Percentiles rank a stretch among this genome's conserved stretches.
Conservation (phyloP, 768 basidiomycete genomes). For the Epithele typhae region DNA sequence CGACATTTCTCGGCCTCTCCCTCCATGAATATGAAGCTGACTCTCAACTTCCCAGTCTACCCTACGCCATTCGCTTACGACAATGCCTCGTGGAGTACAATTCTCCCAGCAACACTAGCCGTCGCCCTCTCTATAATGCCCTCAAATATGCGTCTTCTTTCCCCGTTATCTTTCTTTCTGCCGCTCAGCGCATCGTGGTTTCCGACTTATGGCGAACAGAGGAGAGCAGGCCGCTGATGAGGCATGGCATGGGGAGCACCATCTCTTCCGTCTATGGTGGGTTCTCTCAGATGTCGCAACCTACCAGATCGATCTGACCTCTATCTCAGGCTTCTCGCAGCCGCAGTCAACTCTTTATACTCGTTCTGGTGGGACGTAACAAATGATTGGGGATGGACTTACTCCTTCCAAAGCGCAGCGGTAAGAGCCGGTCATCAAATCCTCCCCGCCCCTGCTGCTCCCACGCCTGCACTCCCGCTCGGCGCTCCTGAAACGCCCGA, state of each 20-base stretch:
- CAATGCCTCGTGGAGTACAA: conserved; percentile 88
- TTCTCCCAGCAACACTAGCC: conserved; percentile 55
- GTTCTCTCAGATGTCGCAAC: no score
- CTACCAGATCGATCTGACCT: no score
- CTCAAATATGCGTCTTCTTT: conserved; percentile 96
- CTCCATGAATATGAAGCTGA: neutral
- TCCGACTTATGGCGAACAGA: conserved; percentile 51
- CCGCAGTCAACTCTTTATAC: conserved; percentile 84
- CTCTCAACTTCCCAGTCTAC: conserved; percentile 61
- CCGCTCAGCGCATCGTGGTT: conserved; percentile 74
- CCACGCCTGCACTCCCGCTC: conserved; percentile 40
- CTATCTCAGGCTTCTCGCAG: conserved; percentile 85
- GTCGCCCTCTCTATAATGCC: conserved; percentile 82
- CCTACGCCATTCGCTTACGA: conserved; percentile 88
- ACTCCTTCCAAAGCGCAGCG: conserved; percentile 32
- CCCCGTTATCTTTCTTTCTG: conserved; percentile 92
- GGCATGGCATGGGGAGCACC: conserved; percentile 73
- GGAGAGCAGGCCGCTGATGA: conserved; percentile 39
- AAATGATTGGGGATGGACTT: conserved; percentile 96
- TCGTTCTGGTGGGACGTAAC: conserved; percentile 99
- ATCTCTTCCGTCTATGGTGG: conserved; percentile 82
- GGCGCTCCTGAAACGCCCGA: conserved; percentile 17
- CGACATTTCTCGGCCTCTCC: conserved; percentile 1
- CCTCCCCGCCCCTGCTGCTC: conserved; percentile 42
- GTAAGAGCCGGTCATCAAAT: conserved; percentile 17